Evolutionary conservation across 495 filamentous ascomycete genomes (phyloP).

Genomic region (Neurospora sp.): DNA sequence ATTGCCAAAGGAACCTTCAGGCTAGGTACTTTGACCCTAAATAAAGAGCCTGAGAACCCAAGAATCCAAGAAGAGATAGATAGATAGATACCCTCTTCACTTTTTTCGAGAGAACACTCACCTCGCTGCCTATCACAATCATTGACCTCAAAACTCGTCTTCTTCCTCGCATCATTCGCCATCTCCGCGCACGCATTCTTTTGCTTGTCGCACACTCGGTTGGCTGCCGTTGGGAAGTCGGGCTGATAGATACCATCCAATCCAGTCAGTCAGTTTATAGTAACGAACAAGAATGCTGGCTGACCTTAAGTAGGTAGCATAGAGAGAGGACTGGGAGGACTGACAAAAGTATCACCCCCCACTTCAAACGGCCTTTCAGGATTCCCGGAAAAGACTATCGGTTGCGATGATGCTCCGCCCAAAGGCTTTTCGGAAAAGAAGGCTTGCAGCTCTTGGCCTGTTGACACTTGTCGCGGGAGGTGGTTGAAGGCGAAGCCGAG

Average conservation of each 20-base stretch:
- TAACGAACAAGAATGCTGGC: no score
- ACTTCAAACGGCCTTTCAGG: slow-evolving; percentile 33
- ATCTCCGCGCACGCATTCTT: slow-evolving; percentile 28
- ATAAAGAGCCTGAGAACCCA: neutral
- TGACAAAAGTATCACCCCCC: slow-evolving; percentile 36
- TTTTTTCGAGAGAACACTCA: slow-evolving; percentile 7
- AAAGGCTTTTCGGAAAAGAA: slow-evolving; percentile 10
- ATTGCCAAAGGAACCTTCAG: neutral
- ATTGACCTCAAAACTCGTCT: slow-evolving; percentile 15
- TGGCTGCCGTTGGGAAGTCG: slow-evolving; percentile 30
- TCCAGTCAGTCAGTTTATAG: no score
- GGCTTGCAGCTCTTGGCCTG: slow-evolving; percentile 13
- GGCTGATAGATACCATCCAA: slow-evolving; percentile 10
- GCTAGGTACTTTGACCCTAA: neutral
- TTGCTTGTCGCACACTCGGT: slow-evolving; percentile 30
- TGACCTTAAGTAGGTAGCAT: no score
- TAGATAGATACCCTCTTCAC: neutral
- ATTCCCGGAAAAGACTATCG: slow-evolving; percentile 28
- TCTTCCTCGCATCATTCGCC: slow-evolving; percentile 16
- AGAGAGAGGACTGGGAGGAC: no score
- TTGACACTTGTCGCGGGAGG: slow-evolving; percentile 6
- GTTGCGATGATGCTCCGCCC: slow-evolving; percentile 13
- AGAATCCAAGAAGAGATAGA: neutral
- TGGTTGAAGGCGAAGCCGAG: slow-evolving; percentile 13
- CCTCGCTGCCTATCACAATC: slow-evolving; percentile 30